Conservation (phyloP, 1,139 yeast genomes). For the Pichia sp. region DNA sequence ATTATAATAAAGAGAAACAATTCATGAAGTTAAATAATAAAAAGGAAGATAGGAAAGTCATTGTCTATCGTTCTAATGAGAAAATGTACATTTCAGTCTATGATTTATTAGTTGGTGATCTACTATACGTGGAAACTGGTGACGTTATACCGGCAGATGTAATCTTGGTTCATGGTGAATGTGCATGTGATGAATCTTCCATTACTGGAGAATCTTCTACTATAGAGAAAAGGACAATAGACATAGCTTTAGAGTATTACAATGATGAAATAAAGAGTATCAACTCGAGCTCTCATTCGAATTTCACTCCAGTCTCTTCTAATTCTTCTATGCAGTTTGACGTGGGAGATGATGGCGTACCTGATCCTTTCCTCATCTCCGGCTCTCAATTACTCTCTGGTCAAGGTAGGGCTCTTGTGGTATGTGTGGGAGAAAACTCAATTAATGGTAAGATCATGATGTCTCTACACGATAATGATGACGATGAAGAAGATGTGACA, state of each 20-base stretch:
- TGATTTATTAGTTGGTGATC: conserved; percentile 80
- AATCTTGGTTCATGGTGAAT: conserved; percentile 63
- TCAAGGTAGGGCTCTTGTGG: conserved; percentile 75
- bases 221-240: conserved; percentile 57
- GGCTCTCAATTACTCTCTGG: conserved; percentile 90
- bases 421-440: conserved; percentile 86
- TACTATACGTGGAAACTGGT: conserved; percentile 81
- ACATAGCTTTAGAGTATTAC: conserved; percentile 35
- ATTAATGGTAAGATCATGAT: conserved; percentile 89
- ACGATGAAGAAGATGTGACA: conserved; percentile 58
- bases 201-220: conserved; percentile 92
- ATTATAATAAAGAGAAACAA: conserved; percentile 93
- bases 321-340: conserved; percentile 34
- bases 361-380: conserved; percentile 80
- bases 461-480: conserved; percentile 49
- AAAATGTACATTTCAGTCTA: conserved; percentile 66
- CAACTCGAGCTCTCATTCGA: conserved; percentile 21
- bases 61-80: conserved; percentile 67
- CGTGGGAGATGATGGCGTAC: conserved; percentile 39
- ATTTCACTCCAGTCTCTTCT: conserved; percentile 17
- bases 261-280: conserved; percentile 10
- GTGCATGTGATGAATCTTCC: conserved; percentile 89
- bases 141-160: conserved; percentile 91
- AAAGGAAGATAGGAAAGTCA: conserved; percentile 78
- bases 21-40: conserved; percentile 80